Evolutionary conservation across 768 basidiomycete species (phyloP), one percentile per base, ranked within the genome.

Genomic region (Agrocybe praecox): DNA sequence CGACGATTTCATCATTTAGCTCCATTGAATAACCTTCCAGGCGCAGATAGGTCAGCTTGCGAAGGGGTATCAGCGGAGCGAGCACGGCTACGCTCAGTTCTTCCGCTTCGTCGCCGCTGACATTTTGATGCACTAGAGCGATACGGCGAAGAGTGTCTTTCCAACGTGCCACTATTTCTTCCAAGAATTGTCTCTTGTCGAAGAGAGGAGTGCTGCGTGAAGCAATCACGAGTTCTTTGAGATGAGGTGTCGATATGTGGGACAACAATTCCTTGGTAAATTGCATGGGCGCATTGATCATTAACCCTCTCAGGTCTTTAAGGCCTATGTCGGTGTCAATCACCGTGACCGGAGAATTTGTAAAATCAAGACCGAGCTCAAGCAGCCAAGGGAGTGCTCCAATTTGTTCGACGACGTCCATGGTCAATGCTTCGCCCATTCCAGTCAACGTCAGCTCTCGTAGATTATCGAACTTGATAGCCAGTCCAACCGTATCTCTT

Each of bases 311-410:
- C 11, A 72, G 60, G 40, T 69, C 63, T 29, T 55, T 58, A 36
- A 67, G 60, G 9, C 69, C 71, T 11, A 69, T 59, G n/a, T 69
- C 69, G n/a, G 60, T 55, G 2, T 61, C 56, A 22, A 62, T 43
- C 22, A 48, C 55, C 10, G 52, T 42, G 21, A 65, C 63, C n/a
- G 32, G 21, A 9, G 65, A 64, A 45, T 62, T 53, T 6, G 62
- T 65, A 46, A 73, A 67, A 52, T 73, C 70, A 42, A 73, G 49
- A 14, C 61, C 62, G 3, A 73, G 62, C 40, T 67, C 63, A 12
- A 63, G 55, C 19, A 73, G 55, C 57, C 59, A 64, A 12, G 65
- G 66, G 11, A 70, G 55, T 17, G 45, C 49, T 10, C 70, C 70
- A 10, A 71, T 57, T 22, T 58, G 52, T 55, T 66, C 62, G 21